Percentiles rank a stretch among this genome's conserved stretches.
Conservation (phyloP, 208 protist genomes). For the Perkinsela sp. region DNA sequence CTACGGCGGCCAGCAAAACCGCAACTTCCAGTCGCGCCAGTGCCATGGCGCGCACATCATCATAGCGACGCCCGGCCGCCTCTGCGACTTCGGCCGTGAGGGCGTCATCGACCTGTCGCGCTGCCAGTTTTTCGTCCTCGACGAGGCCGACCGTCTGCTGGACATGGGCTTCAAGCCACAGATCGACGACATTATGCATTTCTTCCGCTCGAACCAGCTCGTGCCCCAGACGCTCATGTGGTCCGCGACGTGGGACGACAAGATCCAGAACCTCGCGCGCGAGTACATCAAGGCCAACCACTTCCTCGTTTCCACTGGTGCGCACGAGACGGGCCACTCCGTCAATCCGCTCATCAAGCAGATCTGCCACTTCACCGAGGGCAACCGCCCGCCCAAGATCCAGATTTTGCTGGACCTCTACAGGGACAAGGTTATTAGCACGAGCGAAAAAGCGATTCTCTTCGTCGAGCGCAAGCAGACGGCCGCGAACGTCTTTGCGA, state of each 20-base stretch:
- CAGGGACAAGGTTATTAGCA: constrained; percentile 42
- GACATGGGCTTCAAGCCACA: constrained; percentile 73
- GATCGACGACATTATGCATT: constrained; percentile 75
- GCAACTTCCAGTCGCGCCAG: not conserved
- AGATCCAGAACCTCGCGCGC: constrained; percentile 35
- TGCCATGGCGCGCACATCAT: constrained; percentile 45
- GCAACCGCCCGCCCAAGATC: constrained; percentile 22
- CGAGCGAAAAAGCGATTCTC: constrained; percentile 49
- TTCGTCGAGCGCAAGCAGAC: constrained; percentile 67
- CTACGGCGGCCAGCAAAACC: not conserved
- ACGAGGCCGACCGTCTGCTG: constrained; percentile 91
- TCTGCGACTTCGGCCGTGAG: constrained; percentile 75
- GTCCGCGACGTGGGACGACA: constrained; percentile 71
- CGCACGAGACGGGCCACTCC: constrained; percentile 33
- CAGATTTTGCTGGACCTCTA: constrained; percentile 30
- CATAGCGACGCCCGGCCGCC: constrained; percentile 90
- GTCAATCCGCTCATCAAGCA: constrained; percentile 56
- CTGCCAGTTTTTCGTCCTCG: constrained; percentile 87
- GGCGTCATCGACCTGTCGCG: constrained; percentile 47
- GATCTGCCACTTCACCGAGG: constrained; percentile 20
- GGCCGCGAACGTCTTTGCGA: constrained; percentile 23
- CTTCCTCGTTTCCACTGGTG: constrained; percentile 49
- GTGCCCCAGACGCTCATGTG: constrained; percentile 85
- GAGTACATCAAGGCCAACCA: constrained; percentile 49
- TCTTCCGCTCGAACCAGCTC: constrained; percentile 18